Evolutionary conservation across 495 filamentous ascomycete species (phyloP).

Genomic region (Platismatia glauca): DNA sequence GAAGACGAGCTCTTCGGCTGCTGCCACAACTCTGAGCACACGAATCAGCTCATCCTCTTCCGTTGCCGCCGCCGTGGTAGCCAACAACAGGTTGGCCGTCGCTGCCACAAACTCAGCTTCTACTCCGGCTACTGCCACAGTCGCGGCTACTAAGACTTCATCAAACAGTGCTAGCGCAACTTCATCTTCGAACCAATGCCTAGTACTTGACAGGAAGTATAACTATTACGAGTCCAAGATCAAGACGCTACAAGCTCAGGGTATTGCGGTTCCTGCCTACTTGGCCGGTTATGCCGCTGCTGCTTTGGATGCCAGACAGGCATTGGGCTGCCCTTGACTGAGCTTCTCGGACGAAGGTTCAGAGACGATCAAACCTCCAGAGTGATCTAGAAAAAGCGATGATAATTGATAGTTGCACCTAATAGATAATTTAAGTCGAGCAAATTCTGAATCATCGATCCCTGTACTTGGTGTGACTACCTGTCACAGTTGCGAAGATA

Average conservation of each 20-base stretch:
- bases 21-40: not conserved
- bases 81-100: not conserved
- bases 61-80: not conserved
- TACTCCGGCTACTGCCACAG: not conserved
- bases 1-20: not conserved
- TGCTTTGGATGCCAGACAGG: not conserved
- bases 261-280: not conserved
- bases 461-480: too few relatives aligned
- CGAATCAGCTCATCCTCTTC: not conserved
- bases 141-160: not conserved
- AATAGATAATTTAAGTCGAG: not conserved
- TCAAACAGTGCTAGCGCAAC: not conserved
- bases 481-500: not conserved
- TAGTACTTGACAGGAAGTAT: not conserved
- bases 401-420: not conserved
- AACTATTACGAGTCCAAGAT: conserved; percentile 1
- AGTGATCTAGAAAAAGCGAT: not conserved
- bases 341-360: not conserved
- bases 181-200: not conserved
- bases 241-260: not conserved
- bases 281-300: not conserved
- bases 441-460: not conserved
- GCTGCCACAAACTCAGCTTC: not conserved
- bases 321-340: not conserved
- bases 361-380: too few relatives aligned